Evolutionary conservation across 2,329 filamentous ascomycete species (phyloP).

Genomic region (Fusarium proliferatum): DNA sequence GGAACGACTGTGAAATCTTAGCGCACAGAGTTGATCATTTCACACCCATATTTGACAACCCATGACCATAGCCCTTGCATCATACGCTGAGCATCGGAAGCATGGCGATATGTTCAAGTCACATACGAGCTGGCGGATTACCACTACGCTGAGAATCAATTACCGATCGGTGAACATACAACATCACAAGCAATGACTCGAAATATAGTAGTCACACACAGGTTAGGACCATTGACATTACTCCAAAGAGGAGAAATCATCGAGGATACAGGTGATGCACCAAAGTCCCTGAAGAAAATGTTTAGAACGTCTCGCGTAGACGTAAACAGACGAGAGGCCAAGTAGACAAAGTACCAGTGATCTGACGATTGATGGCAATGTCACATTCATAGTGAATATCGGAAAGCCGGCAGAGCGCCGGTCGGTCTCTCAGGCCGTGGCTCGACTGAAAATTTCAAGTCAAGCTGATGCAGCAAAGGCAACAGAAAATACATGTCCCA

Average conservation of each 20-base stretch:
- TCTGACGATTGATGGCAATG: constrained; percentile 45
- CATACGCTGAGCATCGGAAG: neutral
- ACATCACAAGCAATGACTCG: neutral
- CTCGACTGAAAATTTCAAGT: constrained; percentile 66
- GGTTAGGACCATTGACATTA: neutral
- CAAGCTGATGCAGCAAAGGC: constrained; percentile 63
- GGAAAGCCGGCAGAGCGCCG: constrained; percentile 73
- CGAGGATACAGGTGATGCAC: constrained; percentile 19
- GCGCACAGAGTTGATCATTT: neutral
- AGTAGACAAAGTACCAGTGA: constrained; percentile 36
- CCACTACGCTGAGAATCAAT: neutral
- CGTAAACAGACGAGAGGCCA: constrained; percentile 40
- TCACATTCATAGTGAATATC: constrained; percentile 54
- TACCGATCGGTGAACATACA: neutral
- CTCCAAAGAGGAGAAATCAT: neutral
- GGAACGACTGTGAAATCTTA: neutral
- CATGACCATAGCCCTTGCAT: neutral
- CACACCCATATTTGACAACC: neutral
- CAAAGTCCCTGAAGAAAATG: constrained; percentile 25
- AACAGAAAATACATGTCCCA: constrained; percentile 56
- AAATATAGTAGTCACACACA: neutral
- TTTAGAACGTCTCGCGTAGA: constrained; percentile 40
- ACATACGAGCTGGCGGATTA: no score
- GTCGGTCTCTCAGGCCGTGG: constrained; percentile 80
- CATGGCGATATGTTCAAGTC: neutral